These are phyloP conservation scores for Auriculariales sp. DNA, from an alignment of 768 basidiomycete species.

Conservation along the genomic window DNA sequence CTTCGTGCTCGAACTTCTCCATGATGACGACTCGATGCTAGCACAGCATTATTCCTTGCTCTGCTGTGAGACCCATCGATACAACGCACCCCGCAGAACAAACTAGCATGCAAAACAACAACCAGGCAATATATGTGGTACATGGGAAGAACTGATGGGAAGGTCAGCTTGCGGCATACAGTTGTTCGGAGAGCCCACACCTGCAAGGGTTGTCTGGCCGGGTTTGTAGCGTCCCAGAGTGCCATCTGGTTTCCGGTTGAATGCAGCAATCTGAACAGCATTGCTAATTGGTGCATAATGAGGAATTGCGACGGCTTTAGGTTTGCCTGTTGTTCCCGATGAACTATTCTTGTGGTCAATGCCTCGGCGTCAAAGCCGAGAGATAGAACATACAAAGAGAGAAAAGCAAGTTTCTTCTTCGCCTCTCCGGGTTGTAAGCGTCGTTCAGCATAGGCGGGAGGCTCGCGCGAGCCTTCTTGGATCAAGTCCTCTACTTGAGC, in stretches of 20 bases:
- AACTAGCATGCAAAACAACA: constrained; percentile 8
- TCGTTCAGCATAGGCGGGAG: constrained; percentile 31
- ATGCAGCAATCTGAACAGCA: constrained; percentile 42
- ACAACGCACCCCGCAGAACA: constrained; percentile 12
- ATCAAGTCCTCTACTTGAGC: constrained; percentile 33
- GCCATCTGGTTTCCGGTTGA: constrained; percentile 34
- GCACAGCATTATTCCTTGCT: too few species aligned
- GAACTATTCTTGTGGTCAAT: too few species aligned
- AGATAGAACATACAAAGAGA: too few species aligned
- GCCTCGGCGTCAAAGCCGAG: too few species aligned
- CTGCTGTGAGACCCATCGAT: too few species aligned
- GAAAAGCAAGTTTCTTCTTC: constrained; percentile 52
- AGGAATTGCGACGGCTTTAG: constrained; percentile 43
- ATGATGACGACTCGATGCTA: constrained; percentile 30
- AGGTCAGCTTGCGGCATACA: neutral
- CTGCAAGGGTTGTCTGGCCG: constrained; percentile 46
- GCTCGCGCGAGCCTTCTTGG: constrained; percentile 27
- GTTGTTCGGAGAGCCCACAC: constrained; percentile 18
- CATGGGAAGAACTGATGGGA: constrained; percentile 8
- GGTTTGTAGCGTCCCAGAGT: constrained; percentile 31
- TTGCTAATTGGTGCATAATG: constrained; percentile 48
- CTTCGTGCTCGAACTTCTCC: constrained; percentile 45
- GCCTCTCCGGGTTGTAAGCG: constrained; percentile 42
- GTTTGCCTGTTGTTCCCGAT: constrained; percentile 61
- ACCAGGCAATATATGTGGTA: constrained; percentile 13